Conservation (phyloP, 768 basidiomycete genomes). For the Lactarius tabidus region DNA sequence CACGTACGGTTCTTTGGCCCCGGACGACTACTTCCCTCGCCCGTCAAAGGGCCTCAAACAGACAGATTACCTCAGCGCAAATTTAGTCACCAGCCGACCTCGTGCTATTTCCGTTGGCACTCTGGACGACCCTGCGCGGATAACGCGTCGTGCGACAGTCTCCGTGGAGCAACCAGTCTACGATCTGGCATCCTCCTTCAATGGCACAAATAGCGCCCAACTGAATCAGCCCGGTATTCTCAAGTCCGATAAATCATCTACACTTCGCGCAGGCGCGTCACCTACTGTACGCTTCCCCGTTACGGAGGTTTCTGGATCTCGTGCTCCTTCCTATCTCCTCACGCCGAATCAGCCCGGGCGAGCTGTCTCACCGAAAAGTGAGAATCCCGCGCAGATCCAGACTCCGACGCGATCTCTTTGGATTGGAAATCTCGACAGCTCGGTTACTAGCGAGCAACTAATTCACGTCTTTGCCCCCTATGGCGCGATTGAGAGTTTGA, state of each 20-base stretch:
- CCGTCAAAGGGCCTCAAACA: conserved; percentile 16
- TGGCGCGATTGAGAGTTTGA: conserved; percentile 93
- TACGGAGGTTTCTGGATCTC: conserved; percentile 27
- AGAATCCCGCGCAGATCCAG: conserved; percentile 74
- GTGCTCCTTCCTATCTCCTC: conserved; percentile 62
- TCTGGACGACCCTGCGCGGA: conserved; percentile 73
- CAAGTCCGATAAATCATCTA: conserved; percentile 35
- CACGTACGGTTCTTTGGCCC: conserved; percentile 54
- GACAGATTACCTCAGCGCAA: conserved; percentile 22
- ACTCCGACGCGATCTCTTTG: conserved; percentile 94
- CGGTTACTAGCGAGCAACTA: conserved; percentile 90
- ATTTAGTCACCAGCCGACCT: conserved; percentile 43
- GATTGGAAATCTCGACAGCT: conserved; percentile 97
- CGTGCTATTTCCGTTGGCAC: conserved; percentile 88
- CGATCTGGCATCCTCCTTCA: conserved; percentile 44
- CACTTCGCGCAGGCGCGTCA: conserved; percentile 16
- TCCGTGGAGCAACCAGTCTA: conserved; percentile 37
- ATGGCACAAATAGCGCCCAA: conserved; percentile 35
- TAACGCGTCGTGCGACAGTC: conserved; percentile 61
- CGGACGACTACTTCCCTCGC: conserved; percentile 58
- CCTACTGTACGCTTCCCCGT: conserved; percentile 27
- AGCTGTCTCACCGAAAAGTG: conserved; percentile 80
- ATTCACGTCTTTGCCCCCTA: conserved; percentile 95
- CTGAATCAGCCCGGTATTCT: conserved; percentile 26
- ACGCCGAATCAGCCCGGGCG: conserved; percentile 66